A percentile compares a stretch with the other conserved stretches of the same genome.
phyloP scores from a whole-genome alignment of 495 filamentous ascomycete species.

The Penicillium cinerascens region DNA sequence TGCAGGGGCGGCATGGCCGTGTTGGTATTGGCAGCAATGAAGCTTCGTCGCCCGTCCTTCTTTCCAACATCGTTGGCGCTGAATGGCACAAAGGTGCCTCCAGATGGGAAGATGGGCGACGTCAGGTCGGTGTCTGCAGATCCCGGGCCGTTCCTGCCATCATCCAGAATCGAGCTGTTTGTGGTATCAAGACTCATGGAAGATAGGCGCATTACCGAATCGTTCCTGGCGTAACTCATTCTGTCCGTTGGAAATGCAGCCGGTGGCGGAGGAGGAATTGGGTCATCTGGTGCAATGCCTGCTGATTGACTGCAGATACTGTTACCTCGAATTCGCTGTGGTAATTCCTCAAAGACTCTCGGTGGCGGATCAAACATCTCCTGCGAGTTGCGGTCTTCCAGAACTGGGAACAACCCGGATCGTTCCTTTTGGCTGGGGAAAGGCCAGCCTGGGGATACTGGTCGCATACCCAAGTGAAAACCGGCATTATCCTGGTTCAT shows the following conservation, averaged over 20 bases:
- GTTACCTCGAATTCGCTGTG: constrained; percentile 27
- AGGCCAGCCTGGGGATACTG: constrained; percentile 34
- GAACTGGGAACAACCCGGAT: constrained; percentile 25
- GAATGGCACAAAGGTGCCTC: constrained; percentile 39
- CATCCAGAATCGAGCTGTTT: constrained; percentile 49
- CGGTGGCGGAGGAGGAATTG: constrained; percentile 42
- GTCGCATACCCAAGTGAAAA: constrained; percentile 30
- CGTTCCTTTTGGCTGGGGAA: constrained; percentile 21
- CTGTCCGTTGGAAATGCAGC: constrained; percentile 34
- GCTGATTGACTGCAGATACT: constrained; percentile 43
- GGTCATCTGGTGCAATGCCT: constrained; percentile 37
- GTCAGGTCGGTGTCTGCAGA: constrained; percentile 29
- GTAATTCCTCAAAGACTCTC: constrained; percentile 25
- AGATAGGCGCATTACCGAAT: constrained; percentile 39
- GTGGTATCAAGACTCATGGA: constrained; percentile 46
- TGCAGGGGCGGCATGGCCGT: constrained; percentile 25
- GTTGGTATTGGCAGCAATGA: constrained; percentile 16
- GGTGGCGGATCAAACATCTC: constrained; percentile 13
- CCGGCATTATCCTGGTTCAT: constrained; percentile 23
- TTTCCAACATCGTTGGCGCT: constrained; percentile 46
- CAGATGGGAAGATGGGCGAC: constrained; percentile 35
- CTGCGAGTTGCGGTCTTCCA: constrained; percentile 17
- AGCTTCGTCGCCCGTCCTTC: constrained; percentile 32
- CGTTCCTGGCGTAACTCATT: constrained; percentile 39
- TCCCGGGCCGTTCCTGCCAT: constrained; percentile 25